Base-by-base conservation (phyloP, 495 filamentous ascomycete species). In the Penicillium cinerascens region DNA sequence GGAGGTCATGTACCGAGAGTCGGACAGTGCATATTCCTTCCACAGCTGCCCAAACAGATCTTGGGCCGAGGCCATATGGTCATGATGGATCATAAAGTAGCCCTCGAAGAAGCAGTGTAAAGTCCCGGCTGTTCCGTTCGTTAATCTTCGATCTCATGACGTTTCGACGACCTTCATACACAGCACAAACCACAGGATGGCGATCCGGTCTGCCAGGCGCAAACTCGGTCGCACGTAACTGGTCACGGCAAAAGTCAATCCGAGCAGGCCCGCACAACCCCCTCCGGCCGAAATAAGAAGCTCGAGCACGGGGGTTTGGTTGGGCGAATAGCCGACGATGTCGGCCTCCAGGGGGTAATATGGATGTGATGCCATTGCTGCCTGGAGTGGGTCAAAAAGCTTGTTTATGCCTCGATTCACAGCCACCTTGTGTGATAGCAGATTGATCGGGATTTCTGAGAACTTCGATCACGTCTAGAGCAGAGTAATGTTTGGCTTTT, bases 21-120 rank as follows among this genome's bases (percentile, higher is more conserved):
- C 89, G 16, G 87, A 90, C 35, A 87, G 76, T 6, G 87, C 79
- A 74, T 95, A 95, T 63, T 95, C 89, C 61, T 93, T 95, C 89
- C 89, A 95, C 33, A 93, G 68, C 68, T 93, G 88, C 0, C 86
- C 86, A 38, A 91, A 83, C 0, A 91, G 60, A 54, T 84, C 80
- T 64, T 83, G 81, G 42, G 69, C 72, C 10, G 73, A 69, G 3
- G 72, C 80, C 78, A 87, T 83, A 27, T 63, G 71, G 18, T 72
- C 68, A 71, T 86, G 84, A 64, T 90, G 83, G 52, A 80, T 63
- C 58, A 86, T 80, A 58, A 86, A 92, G 67, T 91, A 92, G n/a
- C 89, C 87, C 73, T 95, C 89, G 60, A 95, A 92, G 61, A 90
- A 83, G 44, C 87, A 79, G 65, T 95, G 89, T 17, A 92, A 76